Percentiles rank a stretch among this genome's conserved stretches.
Evolutionary conservation across 768 basidiomycete genomes (phyloP).

Genomic region (Hydnum rufescens): DNA sequence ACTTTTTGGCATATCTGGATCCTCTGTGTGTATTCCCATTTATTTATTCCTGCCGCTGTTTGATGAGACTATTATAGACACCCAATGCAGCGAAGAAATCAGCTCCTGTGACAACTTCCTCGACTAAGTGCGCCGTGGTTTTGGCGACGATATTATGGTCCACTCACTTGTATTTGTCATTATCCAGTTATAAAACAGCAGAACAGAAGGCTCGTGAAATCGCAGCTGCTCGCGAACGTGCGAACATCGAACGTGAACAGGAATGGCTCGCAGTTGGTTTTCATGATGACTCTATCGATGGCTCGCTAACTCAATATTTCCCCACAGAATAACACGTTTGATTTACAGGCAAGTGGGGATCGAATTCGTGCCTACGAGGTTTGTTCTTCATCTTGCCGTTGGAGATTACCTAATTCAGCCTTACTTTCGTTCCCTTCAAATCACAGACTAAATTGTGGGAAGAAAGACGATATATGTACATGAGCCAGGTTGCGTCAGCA

Average conservation of each 20-base stretch:
- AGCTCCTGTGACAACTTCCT: neutral
- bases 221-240: constrained; percentile 50
- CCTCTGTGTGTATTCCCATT: neutral
- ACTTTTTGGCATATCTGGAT: neutral
- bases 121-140: neutral
- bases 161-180: neutral
- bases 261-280: constrained; percentile 2
- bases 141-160: neutral
- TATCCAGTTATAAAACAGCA: constrained; percentile 29
- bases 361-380: constrained; percentile 2
- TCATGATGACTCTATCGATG: neutral
- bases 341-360: neutral
- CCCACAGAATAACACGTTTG: neutral
- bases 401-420: neutral
- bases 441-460: neutral
- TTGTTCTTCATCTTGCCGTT: neutral
- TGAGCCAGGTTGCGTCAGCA: neutral
- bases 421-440: neutral
- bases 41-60: neutral
- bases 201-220: constrained; percentile 42
- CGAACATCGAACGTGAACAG: constrained; percentile 22
- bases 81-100: constrained; percentile 2
- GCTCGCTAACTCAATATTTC: neutral
- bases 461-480: constrained; percentile 2
- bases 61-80: neutral